phyloP scores from a whole-genome alignment of 495 filamentous ascomycete genomes.

The Penicillium fimorum region DNA sequence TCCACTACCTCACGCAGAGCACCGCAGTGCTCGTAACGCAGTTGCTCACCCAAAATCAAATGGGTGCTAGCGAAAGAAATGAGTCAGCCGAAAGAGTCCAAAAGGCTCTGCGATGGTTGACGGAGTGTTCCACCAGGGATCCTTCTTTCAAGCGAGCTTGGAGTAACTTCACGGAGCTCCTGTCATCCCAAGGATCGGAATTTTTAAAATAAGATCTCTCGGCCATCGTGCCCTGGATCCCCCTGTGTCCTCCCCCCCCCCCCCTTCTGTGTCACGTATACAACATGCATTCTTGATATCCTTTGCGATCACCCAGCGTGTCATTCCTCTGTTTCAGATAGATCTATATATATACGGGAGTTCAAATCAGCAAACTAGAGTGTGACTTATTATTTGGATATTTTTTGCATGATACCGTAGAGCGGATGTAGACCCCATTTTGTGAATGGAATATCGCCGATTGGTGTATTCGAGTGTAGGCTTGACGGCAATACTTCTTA shows the following conservation, averaged over 20 bases:
- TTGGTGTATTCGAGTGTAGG: not conserved
- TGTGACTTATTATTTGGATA: not conserved
- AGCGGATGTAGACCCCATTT: not conserved
- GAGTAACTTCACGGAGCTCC: slow-evolving; percentile 6
- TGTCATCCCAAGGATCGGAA: slow-evolving; percentile 3
- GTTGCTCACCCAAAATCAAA: slow-evolving; percentile 36
- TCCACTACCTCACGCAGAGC: slow-evolving; percentile 60
- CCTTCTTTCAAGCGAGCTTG: slow-evolving; percentile 2
- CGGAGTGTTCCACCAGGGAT: slow-evolving; percentile 2
- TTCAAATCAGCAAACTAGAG: not conserved
- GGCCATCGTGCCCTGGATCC: not conserved
- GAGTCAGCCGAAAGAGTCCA: not conserved
- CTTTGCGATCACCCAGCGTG: not conserved
- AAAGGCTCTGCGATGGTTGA: slow-evolving; percentile 4
- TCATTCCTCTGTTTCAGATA: not conserved
- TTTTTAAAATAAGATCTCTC: not conserved
- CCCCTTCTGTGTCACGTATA: not conserved
- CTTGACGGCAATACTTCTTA: not conserved
- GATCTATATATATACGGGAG: not conserved
- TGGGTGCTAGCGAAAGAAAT: not conserved
- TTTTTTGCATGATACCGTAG: not conserved
- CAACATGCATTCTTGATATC: not conserved
- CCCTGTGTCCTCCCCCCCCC: not conserved
- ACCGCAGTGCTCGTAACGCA: slow-evolving; percentile 33
- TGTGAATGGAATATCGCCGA: not conserved